These are phyloP conservation scores for Spiromastix sp. DNA, from an alignment of 2,329 filamentous ascomycete species.

Conservation along the genomic window DNA sequence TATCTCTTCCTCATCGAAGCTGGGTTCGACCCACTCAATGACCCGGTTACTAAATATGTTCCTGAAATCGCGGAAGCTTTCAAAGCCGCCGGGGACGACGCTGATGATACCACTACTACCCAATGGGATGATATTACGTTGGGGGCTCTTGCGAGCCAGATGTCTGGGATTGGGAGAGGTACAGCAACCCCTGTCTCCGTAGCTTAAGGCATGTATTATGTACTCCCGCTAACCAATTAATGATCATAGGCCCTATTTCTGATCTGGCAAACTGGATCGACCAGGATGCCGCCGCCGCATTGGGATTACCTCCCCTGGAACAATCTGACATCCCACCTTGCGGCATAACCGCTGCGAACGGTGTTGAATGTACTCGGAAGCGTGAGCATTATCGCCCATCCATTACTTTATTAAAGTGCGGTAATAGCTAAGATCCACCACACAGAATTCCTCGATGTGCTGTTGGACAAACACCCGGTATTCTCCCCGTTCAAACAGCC, in stretches of 20 bases:
- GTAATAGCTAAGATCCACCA: not conserved
- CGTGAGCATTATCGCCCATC: not conserved
- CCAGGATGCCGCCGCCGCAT: not conserved
- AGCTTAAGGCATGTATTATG: too few relatives aligned
- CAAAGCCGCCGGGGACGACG: not conserved
- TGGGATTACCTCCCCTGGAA: not conserved
- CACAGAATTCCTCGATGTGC: constrained; percentile 21
- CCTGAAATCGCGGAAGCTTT: constrained; percentile 27
- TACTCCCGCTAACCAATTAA: too few relatives aligned
- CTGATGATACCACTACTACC: constrained; percentile 1
- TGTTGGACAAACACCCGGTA: constrained; percentile 21
- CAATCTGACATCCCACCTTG: not conserved
- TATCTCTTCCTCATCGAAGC: constrained; percentile 32
- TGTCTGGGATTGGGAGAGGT: constrained; percentile 7
- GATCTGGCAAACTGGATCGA: not conserved
- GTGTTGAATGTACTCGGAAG: constrained; percentile 1
- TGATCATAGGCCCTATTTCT: not conserved
- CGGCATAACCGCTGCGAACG: not conserved
- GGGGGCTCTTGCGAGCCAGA: constrained; percentile 8
- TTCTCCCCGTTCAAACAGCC: constrained; percentile 26
- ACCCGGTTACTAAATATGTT: constrained; percentile 33
- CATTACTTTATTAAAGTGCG: not conserved
- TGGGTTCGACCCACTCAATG: constrained; percentile 31
- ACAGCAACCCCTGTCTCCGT: not conserved
- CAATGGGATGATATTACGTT: constrained; percentile 10